These are phyloP conservation scores for Boletus tylopilopsis DNA, from an alignment of 768 basidiomycete genomes.

Conservation along the genomic window DNA sequence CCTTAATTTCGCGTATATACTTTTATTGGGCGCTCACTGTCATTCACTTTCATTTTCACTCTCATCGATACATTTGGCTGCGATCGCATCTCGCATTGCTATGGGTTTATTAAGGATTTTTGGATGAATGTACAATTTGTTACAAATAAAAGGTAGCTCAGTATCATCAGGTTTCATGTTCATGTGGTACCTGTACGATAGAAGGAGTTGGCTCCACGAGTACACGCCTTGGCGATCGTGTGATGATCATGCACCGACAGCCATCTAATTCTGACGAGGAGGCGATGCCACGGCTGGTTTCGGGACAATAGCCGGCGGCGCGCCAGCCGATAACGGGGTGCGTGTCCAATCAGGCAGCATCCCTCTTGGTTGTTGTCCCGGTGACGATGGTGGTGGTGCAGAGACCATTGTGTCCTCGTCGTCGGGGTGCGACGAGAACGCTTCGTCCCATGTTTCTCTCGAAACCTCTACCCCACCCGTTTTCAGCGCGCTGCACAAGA, in stretches of 20 bases:
- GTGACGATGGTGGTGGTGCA: conserved; percentile 8
- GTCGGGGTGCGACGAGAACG: conserved; percentile 38
- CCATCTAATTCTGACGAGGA: conserved; percentile 25
- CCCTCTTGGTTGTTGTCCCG: conserved; percentile 34
- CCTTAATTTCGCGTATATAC: background rate
- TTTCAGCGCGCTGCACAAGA: conserved; percentile 63
- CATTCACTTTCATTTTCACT: background rate
- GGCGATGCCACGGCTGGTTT: conserved; percentile 5
- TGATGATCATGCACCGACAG: conserved; percentile 34
- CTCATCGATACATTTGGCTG: too few relatives aligned
- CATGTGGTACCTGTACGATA: conserved; percentile 5
- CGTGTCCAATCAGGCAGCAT: conserved; percentile 84
- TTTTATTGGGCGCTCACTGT: background rate
- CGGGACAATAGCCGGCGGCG: conserved; percentile 47
- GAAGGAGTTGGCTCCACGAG: conserved; percentile 4
- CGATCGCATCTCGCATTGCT: too few relatives aligned
- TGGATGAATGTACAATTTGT: too few relatives aligned
- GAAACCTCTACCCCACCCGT: conserved; percentile 80
- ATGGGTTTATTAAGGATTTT: too few relatives aligned
- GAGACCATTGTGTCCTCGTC: conserved; percentile 37
- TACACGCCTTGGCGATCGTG: background rate
- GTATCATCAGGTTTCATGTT: conserved; percentile 9
- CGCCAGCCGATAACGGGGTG: conserved; percentile 55
- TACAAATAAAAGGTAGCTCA: too few relatives aligned
- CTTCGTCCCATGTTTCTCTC: conserved; percentile 85